Conservation (phyloP, 2,329 filamentous ascomycete genomes). For the Colletotrichum endophyticum region DNA sequence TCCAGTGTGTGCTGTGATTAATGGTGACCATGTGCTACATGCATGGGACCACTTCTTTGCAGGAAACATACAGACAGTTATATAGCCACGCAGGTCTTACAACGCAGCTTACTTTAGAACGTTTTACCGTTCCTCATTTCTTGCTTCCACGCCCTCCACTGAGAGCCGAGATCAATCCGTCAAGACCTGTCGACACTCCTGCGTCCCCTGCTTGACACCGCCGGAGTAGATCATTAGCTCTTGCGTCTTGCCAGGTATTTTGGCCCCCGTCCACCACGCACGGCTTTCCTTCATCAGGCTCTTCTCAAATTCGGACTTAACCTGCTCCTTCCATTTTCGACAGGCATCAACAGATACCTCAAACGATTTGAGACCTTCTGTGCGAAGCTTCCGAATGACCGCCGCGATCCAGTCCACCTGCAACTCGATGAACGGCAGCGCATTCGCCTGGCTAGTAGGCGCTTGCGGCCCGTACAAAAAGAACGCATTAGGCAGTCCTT, state of each 20-base stretch:
- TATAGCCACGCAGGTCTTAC: too few relatives aligned
- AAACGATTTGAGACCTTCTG: background rate
- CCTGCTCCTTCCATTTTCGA: background rate
- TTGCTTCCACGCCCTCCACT: too few relatives aligned
- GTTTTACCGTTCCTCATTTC: too few relatives aligned
- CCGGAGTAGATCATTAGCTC: conserved; percentile 19
- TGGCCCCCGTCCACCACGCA: conserved; percentile 21
- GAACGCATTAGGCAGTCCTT: conserved; percentile 23
- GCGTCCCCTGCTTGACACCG: background rate
- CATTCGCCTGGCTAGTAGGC: conserved; percentile 22
- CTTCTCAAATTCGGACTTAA: background rate
- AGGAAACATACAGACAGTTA: too few relatives aligned
- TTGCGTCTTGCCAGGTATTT: conserved; percentile 13
- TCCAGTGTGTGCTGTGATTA: too few relatives aligned
- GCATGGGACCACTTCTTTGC: too few relatives aligned
- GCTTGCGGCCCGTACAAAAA: conserved; percentile 27
- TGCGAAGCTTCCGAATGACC: conserved; percentile 18
- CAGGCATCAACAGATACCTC: conserved; percentile 1
- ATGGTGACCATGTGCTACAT: too few relatives aligned
- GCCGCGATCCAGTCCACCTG: conserved; percentile 23
- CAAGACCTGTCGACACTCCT: background rate
- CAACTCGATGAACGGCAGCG: conserved; percentile 24
- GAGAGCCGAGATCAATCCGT: background rate
- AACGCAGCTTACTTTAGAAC: too few relatives aligned
- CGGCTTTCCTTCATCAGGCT: background rate